Percentiles rank a stretch among this genome's conserved stretches.
These are phyloP conservation scores for Annulohypoxylon bovei DNA, from an alignment of 495 filamentous ascomycete species.

Conservation along the genomic window DNA sequence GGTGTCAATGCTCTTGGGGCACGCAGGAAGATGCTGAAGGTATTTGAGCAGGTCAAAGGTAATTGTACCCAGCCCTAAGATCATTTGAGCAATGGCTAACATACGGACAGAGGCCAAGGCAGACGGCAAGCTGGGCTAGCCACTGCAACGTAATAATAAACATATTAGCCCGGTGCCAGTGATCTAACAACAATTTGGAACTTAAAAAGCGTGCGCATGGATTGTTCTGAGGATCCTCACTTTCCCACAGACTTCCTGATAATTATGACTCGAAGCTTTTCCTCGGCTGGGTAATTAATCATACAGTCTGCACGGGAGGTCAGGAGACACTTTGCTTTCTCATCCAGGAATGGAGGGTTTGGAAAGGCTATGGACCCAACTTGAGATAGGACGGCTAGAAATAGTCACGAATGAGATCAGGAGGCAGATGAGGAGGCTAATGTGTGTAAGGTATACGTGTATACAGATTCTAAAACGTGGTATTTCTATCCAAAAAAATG, in stretches of 20 bases:
- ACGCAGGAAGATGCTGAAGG: slow-evolving; percentile 98
- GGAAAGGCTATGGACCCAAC: slow-evolving; percentile 4
- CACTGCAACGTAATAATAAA: slow-evolving; percentile 37
- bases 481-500: background rate
- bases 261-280: slow-evolving; percentile 1
- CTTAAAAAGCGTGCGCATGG: background rate
- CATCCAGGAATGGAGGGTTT: slow-evolving; percentile 19
- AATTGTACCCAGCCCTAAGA: slow-evolving; percentile 23
- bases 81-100: slow-evolving; percentile 39
- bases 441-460: slow-evolving; percentile 36
- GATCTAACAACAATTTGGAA: slow-evolving; percentile 17
- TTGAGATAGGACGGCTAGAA: slow-evolving; percentile 13
- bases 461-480: slow-evolving; percentile 28
- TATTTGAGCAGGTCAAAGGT: slow-evolving; percentile 94
- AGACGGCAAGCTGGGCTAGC: slow-evolving; percentile 68
- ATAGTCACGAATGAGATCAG: background rate
- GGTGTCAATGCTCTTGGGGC: slow-evolving; percentile 96
- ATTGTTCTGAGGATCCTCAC: background rate
- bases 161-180: slow-evolving; percentile 11
- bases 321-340: slow-evolving; percentile 12
- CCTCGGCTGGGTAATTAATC: background rate
- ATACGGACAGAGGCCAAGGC: slow-evolving; percentile 61
- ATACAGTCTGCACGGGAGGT: slow-evolving; percentile 5
- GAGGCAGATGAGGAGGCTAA: slow-evolving; percentile 7
- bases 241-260: background rate